Evolutionary conservation across 202 grass and related monocot species (phyloP), one percentile per base, ranked within the genome.

Genomic region (Zoysia matrella): DNA sequence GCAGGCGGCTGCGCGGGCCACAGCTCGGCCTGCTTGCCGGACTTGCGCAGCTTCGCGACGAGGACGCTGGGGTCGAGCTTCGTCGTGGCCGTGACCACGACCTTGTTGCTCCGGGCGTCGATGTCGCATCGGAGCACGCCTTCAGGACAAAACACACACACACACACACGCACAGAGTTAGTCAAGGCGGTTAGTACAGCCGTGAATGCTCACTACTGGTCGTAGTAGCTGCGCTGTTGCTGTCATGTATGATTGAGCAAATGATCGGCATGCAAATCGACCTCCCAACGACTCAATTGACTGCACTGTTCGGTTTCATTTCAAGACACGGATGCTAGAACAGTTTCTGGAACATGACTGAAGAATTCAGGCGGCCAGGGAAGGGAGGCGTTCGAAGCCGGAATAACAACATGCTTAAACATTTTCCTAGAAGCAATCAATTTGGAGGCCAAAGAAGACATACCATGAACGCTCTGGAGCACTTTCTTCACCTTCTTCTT

Each of bases 401-500:
- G 8, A 40, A 63, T 6, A 78, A 51, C 8, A 36, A 11, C 30
- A 53, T 67, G 16, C 11, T 46, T 11, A 65, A 65, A 40, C 14
- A 10, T 42, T 1, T 1, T 8, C 12, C 7, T 3, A 11, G 1
- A 45, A 70, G 12, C 12, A 8, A 9, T 50, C 30, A 36, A 36
- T 36, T 75, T 3, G 3, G 13, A 40, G 39, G 50, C 30, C 0
- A 49, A 22, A 9, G 4, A 13, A 57, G 10, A 6, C 71, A 15
- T 84, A 99, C 96, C 96, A 43, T 76, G 71, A 41, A 90, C 47
- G 11, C 39, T 80, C 78, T 67, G 80, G 41, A 99, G 87, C 44
- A 95, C 89, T 66, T 74, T 99, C 69, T 86, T 89, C 60, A 99
- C 93, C 77, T 96, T 99, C 82, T 99, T 99, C 83, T 93, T 99